These are phyloP conservation scores for Termitomyces titanicus DNA, from an alignment of 768 basidiomycete species.

Conservation along the genomic window DNA sequence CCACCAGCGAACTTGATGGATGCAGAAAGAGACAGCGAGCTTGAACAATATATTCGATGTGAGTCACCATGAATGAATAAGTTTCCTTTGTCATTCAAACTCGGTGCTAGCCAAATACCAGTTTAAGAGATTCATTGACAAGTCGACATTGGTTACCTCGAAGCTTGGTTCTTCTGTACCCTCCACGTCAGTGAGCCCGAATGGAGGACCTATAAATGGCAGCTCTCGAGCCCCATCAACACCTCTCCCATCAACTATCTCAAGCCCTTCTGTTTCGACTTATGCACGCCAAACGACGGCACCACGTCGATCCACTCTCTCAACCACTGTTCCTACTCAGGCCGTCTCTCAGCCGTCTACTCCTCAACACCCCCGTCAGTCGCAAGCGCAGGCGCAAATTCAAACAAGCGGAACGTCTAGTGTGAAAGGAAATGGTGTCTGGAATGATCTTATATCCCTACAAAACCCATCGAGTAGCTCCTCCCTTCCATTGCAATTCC, in stretches of 20 bases:
- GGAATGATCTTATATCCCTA: constrained; percentile 54
- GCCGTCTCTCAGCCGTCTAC: constrained; percentile 2
- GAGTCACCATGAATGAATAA: constrained; percentile 25
- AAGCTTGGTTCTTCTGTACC: constrained; percentile 44
- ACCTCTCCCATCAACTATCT: constrained; percentile 18
- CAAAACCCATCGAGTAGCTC: constrained; percentile 41
- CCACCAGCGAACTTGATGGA: constrained; percentile 81
- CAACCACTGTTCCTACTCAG: constrained; percentile 12
- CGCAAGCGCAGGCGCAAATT: constrained; percentile 18
- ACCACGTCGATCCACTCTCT: constrained; percentile 16
- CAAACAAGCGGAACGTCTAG: constrained; percentile 13
- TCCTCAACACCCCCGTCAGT: constrained; percentile 17
- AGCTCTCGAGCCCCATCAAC: constrained; percentile 14
- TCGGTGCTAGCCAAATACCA: constrained; percentile 69
- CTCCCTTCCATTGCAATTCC: constrained; percentile 51
- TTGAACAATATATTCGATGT: constrained; percentile 90
- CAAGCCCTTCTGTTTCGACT: constrained; percentile 8
- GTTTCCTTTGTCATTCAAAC: constrained; percentile 7
- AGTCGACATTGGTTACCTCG: constrained; percentile 41
- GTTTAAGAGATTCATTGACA: constrained; percentile 63
- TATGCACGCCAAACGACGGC: constrained; percentile 3
- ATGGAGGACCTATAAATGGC: constrained; percentile 8
- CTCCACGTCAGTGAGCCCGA: constrained; percentile 23
- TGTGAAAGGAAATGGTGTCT: constrained; percentile 41
- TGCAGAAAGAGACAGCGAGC: constrained; percentile 79